Percentiles rank a stretch among this genome's conserved stretches.
These are phyloP conservation scores for Colletotrichum falcatum DNA, from an alignment of 2,329 filamentous ascomycete genomes.

Conservation along the genomic window DNA sequence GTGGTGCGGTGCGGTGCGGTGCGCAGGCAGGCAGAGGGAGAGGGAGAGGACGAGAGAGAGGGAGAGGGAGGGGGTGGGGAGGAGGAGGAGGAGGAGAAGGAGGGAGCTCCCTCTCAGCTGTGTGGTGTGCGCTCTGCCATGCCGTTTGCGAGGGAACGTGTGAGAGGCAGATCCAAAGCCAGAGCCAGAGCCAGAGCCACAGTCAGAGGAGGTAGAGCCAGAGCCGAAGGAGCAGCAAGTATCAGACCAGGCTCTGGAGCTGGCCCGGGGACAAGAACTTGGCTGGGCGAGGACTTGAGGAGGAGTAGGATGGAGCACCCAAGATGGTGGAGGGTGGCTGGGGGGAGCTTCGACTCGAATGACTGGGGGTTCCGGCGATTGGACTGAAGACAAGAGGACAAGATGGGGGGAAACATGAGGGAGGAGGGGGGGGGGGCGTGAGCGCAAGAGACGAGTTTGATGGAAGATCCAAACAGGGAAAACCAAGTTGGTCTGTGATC, in stretches of 20 bases:
- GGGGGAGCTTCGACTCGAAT: slow-evolving; percentile 38
- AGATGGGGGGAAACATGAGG: slow-evolving; percentile 1
- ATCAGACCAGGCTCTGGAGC: slow-evolving; percentile 19
- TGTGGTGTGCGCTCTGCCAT: slow-evolving; percentile 26
- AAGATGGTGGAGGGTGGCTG: slow-evolving; percentile 37
- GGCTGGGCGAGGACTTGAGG: slow-evolving; percentile 9
- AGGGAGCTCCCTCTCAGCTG: slow-evolving; percentile 38
- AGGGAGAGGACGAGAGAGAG: slow-evolving; percentile 22
- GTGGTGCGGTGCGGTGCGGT: slow-evolving; percentile 26
- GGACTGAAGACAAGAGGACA: slow-evolving; percentile 15
- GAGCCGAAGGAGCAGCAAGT: slow-evolving; percentile 26
- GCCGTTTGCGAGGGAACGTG: slow-evolving; percentile 37
- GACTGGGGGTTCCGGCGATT: slow-evolving; percentile 19
- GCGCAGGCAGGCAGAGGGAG: slow-evolving; percentile 20
- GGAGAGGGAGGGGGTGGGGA: slow-evolving; percentile 11
- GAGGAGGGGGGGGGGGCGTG: slow-evolving; percentile 18
- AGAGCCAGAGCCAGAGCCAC: slow-evolving; percentile 17
- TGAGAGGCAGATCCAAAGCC: slow-evolving; percentile 23
- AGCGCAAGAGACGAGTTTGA: slow-evolving; percentile 18
- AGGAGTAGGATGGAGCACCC: slow-evolving; percentile 23
- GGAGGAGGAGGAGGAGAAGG: slow-evolving; percentile 12
- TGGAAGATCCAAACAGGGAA: slow-evolving; percentile 41
- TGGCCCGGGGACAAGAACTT: slow-evolving; percentile 17
- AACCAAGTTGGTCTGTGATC: slow-evolving; percentile 14
- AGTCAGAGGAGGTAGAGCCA: not conserved